Conservation (phyloP, 345 rosid genomes). For the Eucalyptus polybractea region DNA sequence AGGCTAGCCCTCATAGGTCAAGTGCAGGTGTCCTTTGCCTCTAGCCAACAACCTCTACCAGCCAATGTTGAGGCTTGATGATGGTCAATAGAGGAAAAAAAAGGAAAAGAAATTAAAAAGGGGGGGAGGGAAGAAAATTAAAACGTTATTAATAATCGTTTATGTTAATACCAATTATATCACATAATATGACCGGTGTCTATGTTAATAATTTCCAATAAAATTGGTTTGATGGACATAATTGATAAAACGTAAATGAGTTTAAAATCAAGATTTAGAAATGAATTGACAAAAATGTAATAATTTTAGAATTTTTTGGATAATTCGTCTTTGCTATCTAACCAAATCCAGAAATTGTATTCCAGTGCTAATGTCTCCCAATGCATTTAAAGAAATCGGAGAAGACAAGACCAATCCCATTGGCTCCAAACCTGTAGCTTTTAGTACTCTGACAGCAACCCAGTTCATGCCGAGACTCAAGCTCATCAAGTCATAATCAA, state of each 20-base stretch:
- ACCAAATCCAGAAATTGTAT: no score
- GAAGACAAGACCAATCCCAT: neutral
- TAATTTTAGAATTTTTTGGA: neutral
- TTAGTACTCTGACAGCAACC: neutral
- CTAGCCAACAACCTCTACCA: neutral
- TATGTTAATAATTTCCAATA: accelerated
- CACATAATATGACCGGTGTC: accelerated
- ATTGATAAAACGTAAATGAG: neutral
- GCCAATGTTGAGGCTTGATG: neutral
- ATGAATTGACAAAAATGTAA: neutral
- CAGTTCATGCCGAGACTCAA: neutral
- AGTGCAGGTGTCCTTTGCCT: neutral
- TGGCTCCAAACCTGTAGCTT: neutral
- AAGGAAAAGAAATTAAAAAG: accelerated
- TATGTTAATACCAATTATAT: neutral
- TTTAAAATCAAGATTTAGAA: neutral
- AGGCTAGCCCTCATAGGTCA: neutral
- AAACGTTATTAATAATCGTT: accelerated
- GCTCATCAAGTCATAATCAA: neutral
- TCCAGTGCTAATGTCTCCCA: neutral
- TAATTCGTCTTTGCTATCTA: neutral
- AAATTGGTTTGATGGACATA: accelerated
- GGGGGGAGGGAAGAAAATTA: accelerated
- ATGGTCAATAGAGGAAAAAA: neutral
- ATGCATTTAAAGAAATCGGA: neutral